Evolutionary conservation across 306 rosid genomes (phyloP).

Genomic region (Fagus crenata): DNA sequence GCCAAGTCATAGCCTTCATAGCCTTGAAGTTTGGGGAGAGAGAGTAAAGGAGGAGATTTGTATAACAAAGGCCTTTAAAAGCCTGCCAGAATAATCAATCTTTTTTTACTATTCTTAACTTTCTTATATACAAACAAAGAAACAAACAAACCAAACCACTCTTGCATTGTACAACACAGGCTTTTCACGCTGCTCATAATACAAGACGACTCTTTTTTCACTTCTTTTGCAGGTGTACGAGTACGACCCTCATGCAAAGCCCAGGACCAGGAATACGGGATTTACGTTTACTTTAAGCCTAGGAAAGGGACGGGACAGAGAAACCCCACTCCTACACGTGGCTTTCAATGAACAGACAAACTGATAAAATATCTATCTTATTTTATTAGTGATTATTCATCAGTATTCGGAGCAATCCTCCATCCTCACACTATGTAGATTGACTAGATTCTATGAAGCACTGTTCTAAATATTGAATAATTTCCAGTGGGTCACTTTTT

Average conservation of each 20-base stretch:
- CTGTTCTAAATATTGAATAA: too few relatives aligned
- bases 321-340: slow-evolving; percentile 47
- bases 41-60: neutral
- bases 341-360: neutral
- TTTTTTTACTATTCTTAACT: slow-evolving; percentile 50
- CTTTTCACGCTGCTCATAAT: slow-evolving; percentile 33
- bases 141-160: neutral
- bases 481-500: too few relatives aligned
- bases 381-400: too few relatives aligned
- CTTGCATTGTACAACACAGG: slow-evolving; percentile 26
- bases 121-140: slow-evolving; percentile 2
- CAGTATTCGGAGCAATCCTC: too few relatives aligned
- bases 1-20: slow-evolving; percentile 31
- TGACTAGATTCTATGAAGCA: too few relatives aligned
- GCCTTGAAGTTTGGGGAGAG: slow-evolving; percentile 33
- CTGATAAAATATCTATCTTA: too few relatives aligned
- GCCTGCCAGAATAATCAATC: slow-evolving; percentile 45
- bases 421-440: too few relatives aligned
- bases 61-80: neutral
- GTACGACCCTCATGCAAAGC: slow-evolving; percentile 43
- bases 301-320: slow-evolving; percentile 26
- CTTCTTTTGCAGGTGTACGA: slow-evolving; percentile 24
- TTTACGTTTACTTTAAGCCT: slow-evolving; percentile 33
- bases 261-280: slow-evolving; percentile 63
- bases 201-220: neutral